These are phyloP conservation scores for Aureobasidium sp. DNA, from an alignment of 2,329 filamentous ascomycete species.

Conservation along the genomic window DNA sequence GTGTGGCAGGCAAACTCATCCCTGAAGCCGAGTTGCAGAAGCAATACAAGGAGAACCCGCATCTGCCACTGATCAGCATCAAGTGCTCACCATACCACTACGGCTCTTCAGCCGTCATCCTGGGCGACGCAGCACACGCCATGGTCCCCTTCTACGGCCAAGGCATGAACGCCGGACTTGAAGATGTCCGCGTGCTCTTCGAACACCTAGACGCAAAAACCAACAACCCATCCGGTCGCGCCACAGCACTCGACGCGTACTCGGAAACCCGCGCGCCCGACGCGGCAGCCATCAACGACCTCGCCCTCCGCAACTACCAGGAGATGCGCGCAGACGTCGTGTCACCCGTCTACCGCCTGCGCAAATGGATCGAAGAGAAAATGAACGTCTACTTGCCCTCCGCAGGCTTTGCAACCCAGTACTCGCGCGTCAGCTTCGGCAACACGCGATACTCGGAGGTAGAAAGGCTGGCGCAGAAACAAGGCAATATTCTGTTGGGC, in stretches of 20 bases:
- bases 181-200: conserved; percentile 88
- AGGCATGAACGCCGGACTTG: conserved; percentile 93
- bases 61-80: conserved; percentile 86
- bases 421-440: conserved; percentile 84
- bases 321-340: conserved; percentile 89
- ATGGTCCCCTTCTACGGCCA: conserved; percentile 99
- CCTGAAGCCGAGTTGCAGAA: conserved; percentile 58
- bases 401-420: conserved; percentile 86
- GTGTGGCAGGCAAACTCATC: conserved; percentile 65
- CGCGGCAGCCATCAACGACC: conserved; percentile 82
- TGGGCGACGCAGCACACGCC: conserved; percentile 92
- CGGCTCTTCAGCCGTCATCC: conserved; percentile 66
- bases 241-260: conserved; percentile 62
- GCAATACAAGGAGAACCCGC: conserved; percentile 76
- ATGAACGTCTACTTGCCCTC: conserved; percentile 68
- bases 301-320: conserved; percentile 83
- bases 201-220: conserved; percentile 66
- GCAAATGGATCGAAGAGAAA: conserved; percentile 81
- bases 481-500: conserved; percentile 46
- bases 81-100: conserved; percentile 89
- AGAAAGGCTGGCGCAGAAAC: conserved; percentile 59
- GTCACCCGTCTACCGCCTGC: conserved; percentile 66
- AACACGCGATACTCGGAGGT: conserved; percentile 89
- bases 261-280: conserved; percentile 67
- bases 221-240: conserved; percentile 32